Evolutionary conservation across 129 eudicot species (phyloP), one percentile per base, ranked within the genome.

Genomic region (Artemisia annua): DNA sequence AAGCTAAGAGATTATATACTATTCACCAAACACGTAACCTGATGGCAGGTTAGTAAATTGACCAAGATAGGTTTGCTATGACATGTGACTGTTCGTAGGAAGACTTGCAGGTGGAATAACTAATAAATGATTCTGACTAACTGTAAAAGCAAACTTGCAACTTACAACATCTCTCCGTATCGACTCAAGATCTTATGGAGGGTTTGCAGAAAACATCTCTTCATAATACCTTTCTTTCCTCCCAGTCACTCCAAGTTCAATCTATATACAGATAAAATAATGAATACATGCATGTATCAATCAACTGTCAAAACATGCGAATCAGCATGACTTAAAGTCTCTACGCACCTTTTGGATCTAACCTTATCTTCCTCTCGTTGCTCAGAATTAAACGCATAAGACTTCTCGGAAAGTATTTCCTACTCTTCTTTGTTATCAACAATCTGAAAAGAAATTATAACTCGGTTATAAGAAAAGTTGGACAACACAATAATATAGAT

Each of bases 191-290:
- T 87, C 92, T 69, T 87, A 87, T 0, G 85, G 86, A 52, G 90
- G 72, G 67, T 77, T 81, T 72, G 85, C 88, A 50, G 76, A 69
- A 71, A 87, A 90, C 81, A 85, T 90, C 59, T 87, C 93, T 81
- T 90, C 93, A 76, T 90, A 87, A 35, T 87, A 90, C 78, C 93
- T 87, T 63, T 90, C 96, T 75, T 83, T 90, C 96, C 93, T 87
- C 30, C 96, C 96, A 17, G 90, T 79, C 69, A 58, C 88, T 57
- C 93, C 93, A 78, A 90, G 67, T 83, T 83, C 81, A 64, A 90
- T 70, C 90, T 89, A n/a, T 11, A 18, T n/a, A 59, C n/a, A 71
- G 44, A 56, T 20, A 20, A 20, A 18, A 28, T 2, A 28, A 57
- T 57, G 63, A 19, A 20, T n/a, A 5, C 18, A 4, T 53, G 4